Conservation (phyloP, 2,329 filamentous ascomycete species). For the Colletotrichum sp. region DNA sequence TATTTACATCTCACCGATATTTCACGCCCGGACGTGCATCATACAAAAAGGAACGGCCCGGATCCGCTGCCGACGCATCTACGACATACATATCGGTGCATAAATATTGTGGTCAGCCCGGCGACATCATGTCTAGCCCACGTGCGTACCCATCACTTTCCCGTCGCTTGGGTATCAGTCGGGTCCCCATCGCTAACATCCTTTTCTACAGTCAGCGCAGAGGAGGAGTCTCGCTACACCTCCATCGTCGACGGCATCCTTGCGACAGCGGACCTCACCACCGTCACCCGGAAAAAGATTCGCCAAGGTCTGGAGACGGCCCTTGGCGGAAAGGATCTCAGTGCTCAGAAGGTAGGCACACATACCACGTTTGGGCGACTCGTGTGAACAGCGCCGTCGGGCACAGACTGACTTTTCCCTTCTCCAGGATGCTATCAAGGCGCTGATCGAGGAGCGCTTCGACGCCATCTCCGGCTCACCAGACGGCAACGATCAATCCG, state of each 20-base stretch:
- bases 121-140: conserved; percentile 19
- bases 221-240: conserved; percentile 59
- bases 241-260: conserved; percentile 66
- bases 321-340: conserved; percentile 62
- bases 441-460: conserved; percentile 75
- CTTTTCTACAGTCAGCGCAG: conserved; percentile 47
- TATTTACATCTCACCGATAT: background rate
- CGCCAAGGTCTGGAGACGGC: conserved; percentile 60
- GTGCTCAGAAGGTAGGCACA: conserved; percentile 58
- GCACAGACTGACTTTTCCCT: background rate
- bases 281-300: conserved; percentile 69
- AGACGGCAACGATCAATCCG: conserved; percentile 25
- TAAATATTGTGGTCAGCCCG: background rate
- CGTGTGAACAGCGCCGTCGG: background rate
- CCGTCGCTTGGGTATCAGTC: too few relatives aligned
- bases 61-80: background rate
- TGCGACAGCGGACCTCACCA: conserved; percentile 61
- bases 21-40: background rate
- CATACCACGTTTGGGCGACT: background rate
- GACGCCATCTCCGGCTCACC: conserved; percentile 62
- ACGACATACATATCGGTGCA: background rate
- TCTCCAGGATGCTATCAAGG: conserved; percentile 69
- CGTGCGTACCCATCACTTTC: background rate
- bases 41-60: background rate
- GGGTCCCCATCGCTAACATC: background rate